Conservation (phyloP, 495 filamentous ascomycete genomes). For the Tuber microsphaerosporum region DNA sequence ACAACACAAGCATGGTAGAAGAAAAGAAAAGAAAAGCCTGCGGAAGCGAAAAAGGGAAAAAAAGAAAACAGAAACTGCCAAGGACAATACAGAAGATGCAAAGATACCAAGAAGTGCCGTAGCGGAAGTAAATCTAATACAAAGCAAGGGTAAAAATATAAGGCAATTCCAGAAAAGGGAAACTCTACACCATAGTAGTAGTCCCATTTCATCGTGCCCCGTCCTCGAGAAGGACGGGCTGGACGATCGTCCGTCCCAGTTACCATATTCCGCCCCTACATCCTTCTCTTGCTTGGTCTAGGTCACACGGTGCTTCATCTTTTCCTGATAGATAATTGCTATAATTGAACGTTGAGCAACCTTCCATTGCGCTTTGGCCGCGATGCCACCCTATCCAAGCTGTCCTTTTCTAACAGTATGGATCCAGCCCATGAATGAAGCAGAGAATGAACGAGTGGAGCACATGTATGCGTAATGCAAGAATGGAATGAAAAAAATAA, state of each 20-base stretch:
- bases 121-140: background rate
- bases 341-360: background rate
- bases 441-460: background rate
- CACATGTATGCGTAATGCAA: background rate
- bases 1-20: background rate
- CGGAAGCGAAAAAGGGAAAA: background rate
- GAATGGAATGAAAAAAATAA: background rate
- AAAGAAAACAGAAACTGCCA: background rate
- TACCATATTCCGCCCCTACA: background rate
- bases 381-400: background rate
- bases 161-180: background rate
- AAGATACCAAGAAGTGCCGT: background rate
- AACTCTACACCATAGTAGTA: background rate
- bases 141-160: background rate
- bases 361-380: background rate
- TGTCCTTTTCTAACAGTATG: background rate
- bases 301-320: background rate
- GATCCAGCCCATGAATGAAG: background rate
- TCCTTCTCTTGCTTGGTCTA: background rate
- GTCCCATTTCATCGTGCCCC: background rate
- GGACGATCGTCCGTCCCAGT: background rate
- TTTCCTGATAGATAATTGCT: background rate
- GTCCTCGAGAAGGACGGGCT: background rate
- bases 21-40: background rate
- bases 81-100: background rate